Evolutionary conservation across 768 basidiomycete genomes (phyloP).

Genomic region (Trametes meyenii): DNA sequence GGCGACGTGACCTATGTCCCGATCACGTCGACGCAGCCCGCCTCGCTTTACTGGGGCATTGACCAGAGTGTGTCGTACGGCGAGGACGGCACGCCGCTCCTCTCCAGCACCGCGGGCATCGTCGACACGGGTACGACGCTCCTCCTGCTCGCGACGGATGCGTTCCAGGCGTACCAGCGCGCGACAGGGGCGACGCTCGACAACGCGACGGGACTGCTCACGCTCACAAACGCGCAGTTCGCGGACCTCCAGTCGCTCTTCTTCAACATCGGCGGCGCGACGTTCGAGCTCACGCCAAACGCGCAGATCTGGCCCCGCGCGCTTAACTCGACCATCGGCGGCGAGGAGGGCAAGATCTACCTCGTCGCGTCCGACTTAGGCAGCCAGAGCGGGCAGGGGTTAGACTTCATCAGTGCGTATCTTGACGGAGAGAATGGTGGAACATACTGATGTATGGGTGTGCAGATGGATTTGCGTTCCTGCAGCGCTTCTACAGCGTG

Average conservation of each 20-base stretch:
- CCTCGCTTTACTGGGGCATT: constrained; percentile 53
- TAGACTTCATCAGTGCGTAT: constrained; percentile 64
- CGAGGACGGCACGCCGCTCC: constrained; percentile 29
- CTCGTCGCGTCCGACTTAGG: constrained; percentile 60
- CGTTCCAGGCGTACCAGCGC: constrained; percentile 56
- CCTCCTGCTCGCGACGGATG: constrained; percentile 58
- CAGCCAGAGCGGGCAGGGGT: constrained; percentile 50
- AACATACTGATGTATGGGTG: not conserved
- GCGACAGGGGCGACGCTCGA: constrained; percentile 58
- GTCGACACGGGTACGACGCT: constrained; percentile 59
- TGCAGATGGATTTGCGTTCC: constrained; percentile 57
- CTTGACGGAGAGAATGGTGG: not conserved
- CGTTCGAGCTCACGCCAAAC: constrained; percentile 60
- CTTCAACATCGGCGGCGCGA: constrained; percentile 55
- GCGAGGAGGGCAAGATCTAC: constrained; percentile 52
- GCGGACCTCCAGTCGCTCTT: constrained; percentile 50
- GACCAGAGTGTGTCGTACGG: constrained; percentile 47
- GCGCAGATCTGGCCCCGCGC: constrained; percentile 72
- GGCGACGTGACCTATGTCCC: constrained; percentile 37
- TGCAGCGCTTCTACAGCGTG: constrained; percentile 62
- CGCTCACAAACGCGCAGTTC: constrained; percentile 53
- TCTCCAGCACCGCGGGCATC: constrained; percentile 46
- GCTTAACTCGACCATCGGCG: constrained; percentile 60
- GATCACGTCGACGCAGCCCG: constrained; percentile 50
- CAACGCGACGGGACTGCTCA: constrained; percentile 56